phyloP scores from a whole-genome alignment of 805 yeast species.

The Suhomyces tanzawaensis region DNA sequence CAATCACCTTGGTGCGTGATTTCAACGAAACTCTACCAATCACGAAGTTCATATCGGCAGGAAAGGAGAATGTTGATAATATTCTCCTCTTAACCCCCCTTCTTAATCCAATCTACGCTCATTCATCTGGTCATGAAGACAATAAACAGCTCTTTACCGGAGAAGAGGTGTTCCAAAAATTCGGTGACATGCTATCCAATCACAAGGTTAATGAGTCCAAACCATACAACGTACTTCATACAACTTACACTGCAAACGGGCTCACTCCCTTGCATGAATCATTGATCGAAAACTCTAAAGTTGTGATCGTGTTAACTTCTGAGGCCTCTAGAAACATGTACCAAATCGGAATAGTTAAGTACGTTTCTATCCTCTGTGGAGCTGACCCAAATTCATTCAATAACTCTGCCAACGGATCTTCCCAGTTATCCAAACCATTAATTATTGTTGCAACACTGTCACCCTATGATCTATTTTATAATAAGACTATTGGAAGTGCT shows the following conservation, averaged over 20 bases:
- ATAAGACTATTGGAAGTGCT: constrained; percentile 52
- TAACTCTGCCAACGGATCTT: constrained; percentile 9
- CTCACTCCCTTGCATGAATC: constrained; percentile 54
- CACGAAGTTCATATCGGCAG: constrained; percentile 31
- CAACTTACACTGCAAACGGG: constrained; percentile 58
- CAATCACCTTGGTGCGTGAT: constrained; percentile 55
- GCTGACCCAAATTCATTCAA: constrained; percentile 35
- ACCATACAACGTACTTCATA: constrained; percentile 51
- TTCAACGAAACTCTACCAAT: constrained; percentile 50
- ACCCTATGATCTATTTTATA: constrained; percentile 60
- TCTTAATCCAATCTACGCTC: constrained; percentile 32
- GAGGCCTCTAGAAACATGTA: constrained; percentile 60
- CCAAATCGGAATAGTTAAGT: constrained; percentile 60
- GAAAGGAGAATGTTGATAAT: constrained; percentile 20
- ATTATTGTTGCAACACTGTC: constrained; percentile 59
- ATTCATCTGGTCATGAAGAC: neutral
- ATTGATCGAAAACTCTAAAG: constrained; percentile 49
- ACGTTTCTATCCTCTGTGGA: constrained; percentile 53
- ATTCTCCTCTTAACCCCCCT: constrained; percentile 38
- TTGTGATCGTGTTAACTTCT: constrained; percentile 53
- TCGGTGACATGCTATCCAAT: constrained; percentile 46
- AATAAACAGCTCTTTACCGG: constrained; percentile 34
- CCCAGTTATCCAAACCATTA: constrained; percentile 46
- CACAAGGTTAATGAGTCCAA: constrained; percentile 24
- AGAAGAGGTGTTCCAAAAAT: constrained; percentile 52